Evolutionary conservation across 805 yeast species (phyloP), one percentile per base, ranked within the genome.

Genomic region (Grigorovia jiainica): DNA sequence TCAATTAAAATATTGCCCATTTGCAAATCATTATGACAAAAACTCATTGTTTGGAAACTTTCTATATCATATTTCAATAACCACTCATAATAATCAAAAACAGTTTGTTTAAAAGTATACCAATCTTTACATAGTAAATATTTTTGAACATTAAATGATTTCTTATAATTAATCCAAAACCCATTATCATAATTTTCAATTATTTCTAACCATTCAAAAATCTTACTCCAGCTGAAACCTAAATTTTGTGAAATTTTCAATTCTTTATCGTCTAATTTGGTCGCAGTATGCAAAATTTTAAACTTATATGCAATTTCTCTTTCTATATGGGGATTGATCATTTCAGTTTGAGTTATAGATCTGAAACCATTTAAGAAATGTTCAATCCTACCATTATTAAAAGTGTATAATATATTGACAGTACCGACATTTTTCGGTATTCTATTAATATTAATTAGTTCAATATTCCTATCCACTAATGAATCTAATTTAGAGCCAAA

Each of bases 1-100:
- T 8, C 52, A 9, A 89, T 72, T 43, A 90, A 69, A 47, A 89
- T 70, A 55, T 89, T 89, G 13, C 97, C 97, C 57, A 89, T 87
- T 61, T 89, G 97, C 2, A 95, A 80, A 62, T 89, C 97, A 56
- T 90, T 90, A 62, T 89, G 97, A 52, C 95, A 86, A 56, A 89
- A 89, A 20, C 74, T 83, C 48, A 82, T 66, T 16, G 40, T 15
- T 11, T 42, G 15, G 24, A 41, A 40, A 23, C 42, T 36, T 1
- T 30, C 32, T 11, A 13, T 8, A 23, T 49, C 47, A 17, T 36
- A 27, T 15, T 25, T 9, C 18, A 41, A 68, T 15, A 89, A 61
- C 86, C 87, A 84, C 2, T 66, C 59, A 42, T 70, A 69, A 61
- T 87, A 87, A 33, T 54, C 57, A 1, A 51, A 52, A 6, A 82